A percentile compares a stretch with the other conserved stretches of the same genome.
phyloP scores from a whole-genome alignment of 768 basidiomycete genomes.

The Megacollybia marginata region DNA sequence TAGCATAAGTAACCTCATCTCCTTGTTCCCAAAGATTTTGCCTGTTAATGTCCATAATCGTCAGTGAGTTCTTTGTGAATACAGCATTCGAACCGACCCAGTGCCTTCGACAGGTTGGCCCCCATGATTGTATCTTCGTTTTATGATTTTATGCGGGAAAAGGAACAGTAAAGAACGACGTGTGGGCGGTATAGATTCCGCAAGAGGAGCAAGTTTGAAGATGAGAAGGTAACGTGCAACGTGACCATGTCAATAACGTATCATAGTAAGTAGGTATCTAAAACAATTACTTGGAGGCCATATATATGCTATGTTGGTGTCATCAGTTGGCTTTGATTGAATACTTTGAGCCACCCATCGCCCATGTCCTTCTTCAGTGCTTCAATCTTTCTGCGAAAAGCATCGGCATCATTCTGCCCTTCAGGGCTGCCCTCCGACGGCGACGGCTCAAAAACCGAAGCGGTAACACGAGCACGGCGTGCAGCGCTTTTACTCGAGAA shows the following conservation, averaged over 20 bases:
- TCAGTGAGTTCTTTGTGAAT: background rate
- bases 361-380: slow-evolving; percentile 83
- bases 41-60: slow-evolving; percentile 32
- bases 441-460: slow-evolving; percentile 58
- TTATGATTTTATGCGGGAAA: slow-evolving; percentile 3
- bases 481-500: slow-evolving; percentile 32
- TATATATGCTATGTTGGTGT: slow-evolving; percentile 2
- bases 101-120: slow-evolving; percentile 79
- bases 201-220: slow-evolving; percentile 2
- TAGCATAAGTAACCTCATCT: slow-evolving; percentile 96
- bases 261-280: background rate
- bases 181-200: slow-evolving; percentile 19
- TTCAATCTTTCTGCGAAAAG: slow-evolving; percentile 73
- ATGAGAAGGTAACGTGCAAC: slow-evolving; percentile 12
- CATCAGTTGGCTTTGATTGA: slow-evolving; percentile 51
- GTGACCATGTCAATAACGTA: background rate
- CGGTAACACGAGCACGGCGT: slow-evolving; percentile 47
- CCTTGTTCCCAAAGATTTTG: slow-evolving; percentile 96
- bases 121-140: slow-evolving; percentile 49
- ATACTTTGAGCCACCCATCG: slow-evolving; percentile 82
- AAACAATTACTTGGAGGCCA: background rate
- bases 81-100: slow-evolving; percentile 40
- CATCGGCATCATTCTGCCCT: slow-evolving; percentile 48
- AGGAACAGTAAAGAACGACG: slow-evolving; percentile 60
- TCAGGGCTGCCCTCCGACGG: slow-evolving; percentile 13